Conservation (phyloP, 192 early-diverging fungal genomes). For the Entomortierella chlamydospora region DNA sequence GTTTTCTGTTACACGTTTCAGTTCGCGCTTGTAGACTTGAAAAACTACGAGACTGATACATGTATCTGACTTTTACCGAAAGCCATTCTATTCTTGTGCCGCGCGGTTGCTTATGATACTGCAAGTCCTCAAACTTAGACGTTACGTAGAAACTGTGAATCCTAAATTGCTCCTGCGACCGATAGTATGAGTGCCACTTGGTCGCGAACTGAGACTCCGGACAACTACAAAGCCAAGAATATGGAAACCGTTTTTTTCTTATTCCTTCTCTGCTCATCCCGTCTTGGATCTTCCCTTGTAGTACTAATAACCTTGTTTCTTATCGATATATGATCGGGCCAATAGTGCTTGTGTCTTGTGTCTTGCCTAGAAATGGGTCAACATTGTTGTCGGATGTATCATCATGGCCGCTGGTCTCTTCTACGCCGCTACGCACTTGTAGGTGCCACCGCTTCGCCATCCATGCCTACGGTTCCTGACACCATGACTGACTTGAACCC, state of each 20-base stretch:
- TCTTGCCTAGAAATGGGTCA: slow-evolving; percentile 40
- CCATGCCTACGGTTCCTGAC: slow-evolving; percentile 48
- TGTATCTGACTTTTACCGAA: no score
- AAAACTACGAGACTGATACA: no score
- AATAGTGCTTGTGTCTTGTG: slow-evolving; percentile 17
- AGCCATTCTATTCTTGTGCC: no score
- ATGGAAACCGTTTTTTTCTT: not conserved
- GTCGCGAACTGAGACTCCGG: not conserved
- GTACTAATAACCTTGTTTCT: no score
- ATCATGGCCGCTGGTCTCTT: slow-evolving; percentile 42
- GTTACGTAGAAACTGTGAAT: no score
- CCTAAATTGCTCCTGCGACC: not conserved
- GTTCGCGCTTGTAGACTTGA: no score
- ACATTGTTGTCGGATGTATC: slow-evolving; percentile 44
- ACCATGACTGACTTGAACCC: slow-evolving; percentile 40
- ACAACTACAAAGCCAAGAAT: not conserved
- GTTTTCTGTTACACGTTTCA: not conserved
- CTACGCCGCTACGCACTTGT: slow-evolving; percentile 48
- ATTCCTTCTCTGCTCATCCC: not conserved
- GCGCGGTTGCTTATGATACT: no score
- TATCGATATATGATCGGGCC: no score
- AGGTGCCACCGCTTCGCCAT: slow-evolving; percentile 51
- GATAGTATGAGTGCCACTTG: not conserved
- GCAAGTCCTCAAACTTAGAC: no score
- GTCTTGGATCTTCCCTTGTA: no score